A percentile compares a stretch with the other conserved stretches of the same genome.
These are phyloP conservation scores for Beauveria medogensis DNA, from an alignment of 2,329 filamentous ascomycete species.

Conservation along the genomic window DNA sequence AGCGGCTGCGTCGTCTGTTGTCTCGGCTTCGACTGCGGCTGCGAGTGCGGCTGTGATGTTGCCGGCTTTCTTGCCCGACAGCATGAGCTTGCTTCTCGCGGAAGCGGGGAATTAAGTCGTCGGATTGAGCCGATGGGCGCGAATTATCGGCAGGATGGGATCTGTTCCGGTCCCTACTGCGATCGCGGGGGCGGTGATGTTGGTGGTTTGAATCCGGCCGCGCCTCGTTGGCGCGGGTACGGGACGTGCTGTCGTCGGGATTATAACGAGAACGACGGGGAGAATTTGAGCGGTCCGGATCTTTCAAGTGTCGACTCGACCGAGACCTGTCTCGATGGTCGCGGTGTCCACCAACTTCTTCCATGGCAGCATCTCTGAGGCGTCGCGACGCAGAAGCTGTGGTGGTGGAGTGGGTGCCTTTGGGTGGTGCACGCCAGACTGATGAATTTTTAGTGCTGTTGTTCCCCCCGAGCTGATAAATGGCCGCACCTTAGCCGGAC, in stretches of 20 bases:
- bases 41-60: conserved; percentile 27
- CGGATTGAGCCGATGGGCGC: conserved; percentile 22
- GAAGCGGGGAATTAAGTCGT: conserved; percentile 32
- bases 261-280: conserved; percentile 24
- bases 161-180: conserved; percentile 26
- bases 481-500: conserved; percentile 32
- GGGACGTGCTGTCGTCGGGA: conserved; percentile 21
- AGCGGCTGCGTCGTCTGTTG: conserved; percentile 23
- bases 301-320: conserved; percentile 25
- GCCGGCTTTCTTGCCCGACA: conserved; percentile 23
- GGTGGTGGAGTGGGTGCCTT: conserved; percentile 19
- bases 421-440: conserved; percentile 18
- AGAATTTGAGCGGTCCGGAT: conserved; percentile 25
- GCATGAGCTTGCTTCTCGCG: conserved; percentile 25
- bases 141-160: conserved; percentile 20
- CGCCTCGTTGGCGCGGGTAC: conserved; percentile 25
- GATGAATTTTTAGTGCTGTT: conserved; percentile 32
- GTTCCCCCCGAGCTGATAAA: conserved; percentile 20
- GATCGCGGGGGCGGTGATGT: conserved; percentile 28
- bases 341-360: conserved; percentile 28
- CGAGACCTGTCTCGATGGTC: conserved; percentile 30
- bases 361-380: conserved; percentile 34
- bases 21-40: conserved; percentile 26
- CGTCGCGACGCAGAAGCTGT: conserved; percentile 24
- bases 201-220: conserved; percentile 28